Percentiles rank a stretch among this genome's conserved stretches.
Evolutionary conservation across 2,329 filamentous ascomycete species (phyloP).

Genomic region (Aspergillus uvarum): DNA sequence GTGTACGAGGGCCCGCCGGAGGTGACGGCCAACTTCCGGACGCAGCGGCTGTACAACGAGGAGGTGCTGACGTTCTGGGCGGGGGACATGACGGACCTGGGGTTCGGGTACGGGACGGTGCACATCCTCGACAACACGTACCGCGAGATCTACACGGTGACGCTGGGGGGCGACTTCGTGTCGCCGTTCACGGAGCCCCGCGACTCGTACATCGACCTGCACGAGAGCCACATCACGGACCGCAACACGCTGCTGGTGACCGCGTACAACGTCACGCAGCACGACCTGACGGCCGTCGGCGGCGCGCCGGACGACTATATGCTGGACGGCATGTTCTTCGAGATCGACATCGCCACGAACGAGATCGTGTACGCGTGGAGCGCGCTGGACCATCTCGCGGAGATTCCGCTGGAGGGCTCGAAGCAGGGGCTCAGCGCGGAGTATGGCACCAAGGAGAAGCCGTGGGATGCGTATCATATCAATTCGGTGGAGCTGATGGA

Average conservation of each 20-base stretch:
- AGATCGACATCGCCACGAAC: slow-evolving; percentile 37
- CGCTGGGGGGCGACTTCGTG: slow-evolving; percentile 25
- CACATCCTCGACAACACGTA: slow-evolving; percentile 38
- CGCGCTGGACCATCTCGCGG: slow-evolving; percentile 32
- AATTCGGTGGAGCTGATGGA: slow-evolving; percentile 34
- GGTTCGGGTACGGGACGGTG: slow-evolving; percentile 31
- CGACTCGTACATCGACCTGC: slow-evolving; percentile 36
- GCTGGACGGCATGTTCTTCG: slow-evolving; percentile 35
- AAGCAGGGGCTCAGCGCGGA: slow-evolving; percentile 24
- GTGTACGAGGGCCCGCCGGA: slow-evolving; percentile 37
- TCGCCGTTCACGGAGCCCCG: slow-evolving; percentile 21
- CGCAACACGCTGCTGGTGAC: slow-evolving; percentile 38
- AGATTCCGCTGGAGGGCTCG: slow-evolving; percentile 31
- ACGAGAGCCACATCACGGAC: slow-evolving; percentile 35
- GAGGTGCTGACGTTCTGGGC: slow-evolving; percentile 41
- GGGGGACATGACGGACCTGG: slow-evolving; percentile 28
- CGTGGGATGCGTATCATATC: slow-evolving; percentile 40
- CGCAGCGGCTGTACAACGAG: slow-evolving; percentile 34
- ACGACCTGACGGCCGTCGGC: slow-evolving; percentile 31
- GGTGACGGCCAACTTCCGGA: slow-evolving; percentile 35
- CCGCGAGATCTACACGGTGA: slow-evolving; percentile 34
- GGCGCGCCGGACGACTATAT: slow-evolving; percentile 33
- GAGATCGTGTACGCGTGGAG: slow-evolving; percentile 35
- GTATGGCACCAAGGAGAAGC: slow-evolving; percentile 21
- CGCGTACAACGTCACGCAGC: slow-evolving; percentile 36